A percentile compares a stretch with the other conserved stretches of the same genome.
Evolutionary conservation across 2,329 filamentous ascomycete species (phyloP).

Genomic region (Colletotrichum sp.): DNA sequence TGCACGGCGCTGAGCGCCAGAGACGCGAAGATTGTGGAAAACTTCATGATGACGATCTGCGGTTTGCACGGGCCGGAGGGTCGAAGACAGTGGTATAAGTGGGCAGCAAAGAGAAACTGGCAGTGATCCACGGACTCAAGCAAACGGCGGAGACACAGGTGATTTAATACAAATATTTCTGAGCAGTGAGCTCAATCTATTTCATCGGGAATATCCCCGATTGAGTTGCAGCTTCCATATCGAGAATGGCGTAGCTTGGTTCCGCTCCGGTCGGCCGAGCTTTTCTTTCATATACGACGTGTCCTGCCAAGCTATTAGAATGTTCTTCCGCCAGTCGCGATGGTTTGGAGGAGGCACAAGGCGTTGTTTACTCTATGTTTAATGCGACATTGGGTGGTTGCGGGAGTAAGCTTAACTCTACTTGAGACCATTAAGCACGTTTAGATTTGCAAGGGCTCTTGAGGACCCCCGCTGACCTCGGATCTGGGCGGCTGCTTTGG

Average conservation of each 20-base stretch:
- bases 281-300: not conserved
- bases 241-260: not conserved
- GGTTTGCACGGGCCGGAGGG: not conserved
- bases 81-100: not conserved
- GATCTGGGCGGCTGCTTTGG: not conserved
- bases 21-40: conserved; percentile 8
- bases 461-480: not conserved
- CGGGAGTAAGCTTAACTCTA: not conserved
- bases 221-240: not conserved
- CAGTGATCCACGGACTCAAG: not conserved
- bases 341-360: not conserved
- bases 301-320: not conserved
- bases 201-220: not conserved
- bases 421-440: not conserved
- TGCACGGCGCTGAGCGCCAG: conserved; percentile 11
- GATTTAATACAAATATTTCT: not conserved
- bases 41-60: conserved; percentile 2
- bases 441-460: not conserved
- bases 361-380: not conserved
- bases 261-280: conserved; percentile 16
- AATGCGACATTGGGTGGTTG: not conserved
- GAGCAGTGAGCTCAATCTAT: not conserved
- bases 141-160: not conserved
- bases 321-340: conserved; percentile 17
- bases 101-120: not conserved